Evolutionary conservation across 306 rosid species (phyloP).

Genomic region (Bauhinia variegata): DNA sequence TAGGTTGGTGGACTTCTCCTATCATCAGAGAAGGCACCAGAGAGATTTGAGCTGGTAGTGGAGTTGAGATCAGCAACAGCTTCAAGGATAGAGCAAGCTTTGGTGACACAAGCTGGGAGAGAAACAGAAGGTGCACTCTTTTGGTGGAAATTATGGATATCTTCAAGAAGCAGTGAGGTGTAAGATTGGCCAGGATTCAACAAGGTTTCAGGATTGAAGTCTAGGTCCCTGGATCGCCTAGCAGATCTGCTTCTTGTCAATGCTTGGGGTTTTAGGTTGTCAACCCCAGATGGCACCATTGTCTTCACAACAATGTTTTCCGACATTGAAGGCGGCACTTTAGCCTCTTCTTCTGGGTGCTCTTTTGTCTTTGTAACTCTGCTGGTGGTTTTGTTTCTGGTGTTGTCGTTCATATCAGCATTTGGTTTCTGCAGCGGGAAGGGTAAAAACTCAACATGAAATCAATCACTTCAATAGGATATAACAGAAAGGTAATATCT

Average conservation of each 20-base stretch:
- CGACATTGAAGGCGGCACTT: constrained; percentile 34
- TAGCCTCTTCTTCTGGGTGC: constrained; percentile 46
- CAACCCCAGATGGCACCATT: constrained; percentile 41
- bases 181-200: constrained; percentile 63
- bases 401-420: constrained; percentile 41
- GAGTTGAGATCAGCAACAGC: constrained; percentile 95
- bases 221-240: constrained; percentile 77
- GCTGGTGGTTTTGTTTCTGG: constrained; percentile 40
- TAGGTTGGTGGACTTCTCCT: constrained; percentile 46
- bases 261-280: constrained; percentile 52
- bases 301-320: constrained; percentile 40
- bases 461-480: constrained; percentile 28
- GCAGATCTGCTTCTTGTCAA: constrained; percentile 80
- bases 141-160: constrained; percentile 92
- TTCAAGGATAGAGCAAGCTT: constrained; percentile 91
- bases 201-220: constrained; percentile 60
- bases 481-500: background rate
- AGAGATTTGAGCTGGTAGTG: constrained; percentile 50
- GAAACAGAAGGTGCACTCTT: constrained; percentile 63
- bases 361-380: constrained; percentile 39
- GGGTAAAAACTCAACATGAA: background rate
- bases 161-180: constrained; percentile 75
- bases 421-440: constrained; percentile 59
- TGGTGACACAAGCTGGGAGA: constrained; percentile 82
- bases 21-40: constrained; percentile 55